A percentile compares a stretch with the other conserved stretches of the same genome.
Conservation (phyloP, 805 yeast genomes). For the Candida maltosa region DNA sequence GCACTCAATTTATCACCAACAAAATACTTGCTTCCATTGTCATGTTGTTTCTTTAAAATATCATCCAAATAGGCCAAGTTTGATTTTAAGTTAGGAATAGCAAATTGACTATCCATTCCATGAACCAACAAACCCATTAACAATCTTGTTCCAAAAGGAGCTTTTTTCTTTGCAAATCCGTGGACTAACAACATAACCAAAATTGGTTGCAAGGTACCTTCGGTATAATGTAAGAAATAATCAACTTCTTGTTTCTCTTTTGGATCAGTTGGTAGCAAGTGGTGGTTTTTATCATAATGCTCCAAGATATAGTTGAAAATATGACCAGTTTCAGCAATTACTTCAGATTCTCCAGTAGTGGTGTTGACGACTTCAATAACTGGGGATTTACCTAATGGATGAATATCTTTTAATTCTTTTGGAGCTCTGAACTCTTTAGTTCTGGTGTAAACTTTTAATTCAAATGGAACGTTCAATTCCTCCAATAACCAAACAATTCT, state of each 20-base stretch:
- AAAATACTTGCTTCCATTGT: constrained; percentile 30
- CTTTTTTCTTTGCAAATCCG: constrained; percentile 18
- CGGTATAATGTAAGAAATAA: constrained; percentile 56
- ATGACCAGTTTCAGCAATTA: constrained; percentile 58
- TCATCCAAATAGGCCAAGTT: constrained; percentile 26
- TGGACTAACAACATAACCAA: constrained; percentile 32
- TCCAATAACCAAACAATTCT: constrained; percentile 38
- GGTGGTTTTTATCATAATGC: constrained; percentile 44
- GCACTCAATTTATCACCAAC: constrained; percentile 50
- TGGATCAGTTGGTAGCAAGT: constrained; percentile 33
- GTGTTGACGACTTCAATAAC: constrained; percentile 25
- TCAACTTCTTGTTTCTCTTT: constrained; percentile 43
- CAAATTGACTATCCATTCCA: constrained; percentile 23
- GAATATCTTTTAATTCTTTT: constrained; percentile 23
- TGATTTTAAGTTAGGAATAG: constrained; percentile 18
- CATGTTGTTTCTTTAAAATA: constrained; percentile 20
- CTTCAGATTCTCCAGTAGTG: constrained; percentile 13
- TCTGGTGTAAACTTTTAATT: constrained; percentile 27
- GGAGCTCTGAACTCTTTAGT: constrained; percentile 29
- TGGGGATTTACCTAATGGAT: constrained; percentile 38
- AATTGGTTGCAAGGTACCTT: constrained; percentile 57
- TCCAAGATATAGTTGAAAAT: constrained; percentile 51
- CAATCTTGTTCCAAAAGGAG: constrained; percentile 24
- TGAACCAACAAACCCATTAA: constrained; percentile 19
- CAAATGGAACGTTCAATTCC: constrained; percentile 29